Evolutionary conservation across 2,329 filamentous ascomycete genomes (phyloP), one percentile per base, ranked within the genome.

Genomic region (Cryphonectria carpinicola): DNA sequence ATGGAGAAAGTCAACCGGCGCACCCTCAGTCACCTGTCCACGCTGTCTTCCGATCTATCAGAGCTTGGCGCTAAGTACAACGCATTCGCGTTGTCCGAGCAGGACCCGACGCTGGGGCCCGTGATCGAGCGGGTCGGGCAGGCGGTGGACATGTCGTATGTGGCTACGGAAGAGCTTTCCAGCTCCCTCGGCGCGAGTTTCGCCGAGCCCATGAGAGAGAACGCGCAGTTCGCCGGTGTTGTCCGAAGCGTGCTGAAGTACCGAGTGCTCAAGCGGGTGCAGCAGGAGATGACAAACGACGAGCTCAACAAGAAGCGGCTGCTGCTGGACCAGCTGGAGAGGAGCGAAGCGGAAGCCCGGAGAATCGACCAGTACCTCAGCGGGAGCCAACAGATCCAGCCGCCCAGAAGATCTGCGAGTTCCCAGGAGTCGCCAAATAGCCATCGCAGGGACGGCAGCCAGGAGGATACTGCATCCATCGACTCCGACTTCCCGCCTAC

Each of bases 1-100:
- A 97, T 99, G 85, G 97, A 99, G 79, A 98, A 97, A 80, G 94
- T 98, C 73, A 99, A 98, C 77, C 90, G 95, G 43, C 89, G 96
- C 49, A 94, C 95, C 7, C 84, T 99, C 8, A 93, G 90, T 72
- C 96, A 99, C 77, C 82, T 98, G 13, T 93, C 93, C 19, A 90
- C 92, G 6, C 84, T 98, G 65, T 94, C 94, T 3, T 88, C 94
- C 6, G 96, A 99, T 79, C 87, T 98, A 72, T 94, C 94, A 75
- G 96, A 99, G 78, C 86, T 99, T 11, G 96, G 96, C 10, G 96
- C 95, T n/a, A 89, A 94, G 72, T 98, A 96, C 81, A 99, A 99
- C 77, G 96, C 93, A 0, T 99, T 99, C 80, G 97, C 97, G 0
- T 86, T 99, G 1, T 98, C 95, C 0, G 96, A 99, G 80, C 93